A percentile compares a stretch with the other conserved stretches of the same genome.
Evolutionary conservation across 805 yeast genomes (phyloP).

Genomic region (Wickerhamiella azyma): DNA sequence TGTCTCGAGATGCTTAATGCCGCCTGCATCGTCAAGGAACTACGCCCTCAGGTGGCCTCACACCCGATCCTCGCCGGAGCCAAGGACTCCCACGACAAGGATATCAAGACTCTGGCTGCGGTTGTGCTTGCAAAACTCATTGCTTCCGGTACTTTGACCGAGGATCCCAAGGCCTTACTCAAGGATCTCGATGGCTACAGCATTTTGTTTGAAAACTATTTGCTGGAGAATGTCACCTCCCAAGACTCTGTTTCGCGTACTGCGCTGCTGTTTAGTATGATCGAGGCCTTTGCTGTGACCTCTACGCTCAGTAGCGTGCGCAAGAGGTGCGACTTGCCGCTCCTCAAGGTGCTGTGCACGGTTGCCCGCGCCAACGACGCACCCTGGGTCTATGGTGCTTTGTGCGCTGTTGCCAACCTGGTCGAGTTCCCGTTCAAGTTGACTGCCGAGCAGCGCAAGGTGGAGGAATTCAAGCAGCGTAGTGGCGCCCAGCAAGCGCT

Average conservation of each 20-base stretch:
- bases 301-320: slow-evolving; percentile 23
- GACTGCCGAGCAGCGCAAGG: slow-evolving; percentile 21
- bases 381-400: slow-evolving; percentile 23
- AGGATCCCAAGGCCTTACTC: slow-evolving; percentile 14
- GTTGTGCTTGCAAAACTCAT: slow-evolving; percentile 25
- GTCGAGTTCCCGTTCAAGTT: slow-evolving; percentile 24
- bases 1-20: slow-evolving; percentile 25
- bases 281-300: slow-evolving; percentile 29
- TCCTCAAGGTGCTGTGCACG: slow-evolving; percentile 7
- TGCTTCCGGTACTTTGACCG: slow-evolving; percentile 19
- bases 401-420: slow-evolving; percentile 23
- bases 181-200: slow-evolving; percentile 21
- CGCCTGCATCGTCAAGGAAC: slow-evolving; percentile 23
- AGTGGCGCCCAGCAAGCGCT: slow-evolving; percentile 20
- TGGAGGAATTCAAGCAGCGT: slow-evolving; percentile 19
- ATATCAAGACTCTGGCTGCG: slow-evolving; percentile 22
- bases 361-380: slow-evolving; percentile 14
- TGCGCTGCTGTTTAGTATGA: slow-evolving; percentile 14
- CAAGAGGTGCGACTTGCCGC: slow-evolving; percentile 14
- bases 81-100: slow-evolving; percentile 14
- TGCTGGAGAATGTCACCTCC: slow-evolving; percentile 7
- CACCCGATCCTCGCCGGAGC: slow-evolving; percentile 18
- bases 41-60: slow-evolving; percentile 20
- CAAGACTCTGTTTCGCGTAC: background rate
- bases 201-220: slow-evolving; percentile 19